Percentiles rank a stretch among this genome's conserved stretches.
Evolutionary conservation across 768 basidiomycete species (phyloP).

Genomic region (Neoboletus subvelutipes): DNA sequence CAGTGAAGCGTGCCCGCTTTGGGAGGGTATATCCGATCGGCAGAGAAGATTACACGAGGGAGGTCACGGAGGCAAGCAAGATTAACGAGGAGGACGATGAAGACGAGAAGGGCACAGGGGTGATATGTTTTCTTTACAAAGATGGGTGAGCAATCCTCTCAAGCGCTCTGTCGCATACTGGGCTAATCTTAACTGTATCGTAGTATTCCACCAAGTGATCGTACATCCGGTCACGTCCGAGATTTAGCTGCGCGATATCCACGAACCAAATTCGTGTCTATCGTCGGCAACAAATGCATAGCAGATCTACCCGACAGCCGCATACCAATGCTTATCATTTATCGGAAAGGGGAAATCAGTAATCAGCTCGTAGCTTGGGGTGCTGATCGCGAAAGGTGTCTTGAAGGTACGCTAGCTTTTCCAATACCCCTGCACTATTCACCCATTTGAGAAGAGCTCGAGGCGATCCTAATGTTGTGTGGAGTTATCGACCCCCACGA

Average conservation of each 20-base stretch:
- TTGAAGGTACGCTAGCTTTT: constrained; percentile 61
- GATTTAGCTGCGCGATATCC: constrained; percentile 81
- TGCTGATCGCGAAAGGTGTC: constrained; percentile 68
- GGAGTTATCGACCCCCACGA: constrained; percentile 64
- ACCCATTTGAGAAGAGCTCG: constrained; percentile 51
- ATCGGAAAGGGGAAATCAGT: constrained; percentile 87
- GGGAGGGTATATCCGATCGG: constrained; percentile 87
- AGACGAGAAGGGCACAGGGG: constrained; percentile 78
- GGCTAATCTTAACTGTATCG: background rate
- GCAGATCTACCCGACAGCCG: constrained; percentile 92
- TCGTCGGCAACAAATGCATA: constrained; percentile 93
- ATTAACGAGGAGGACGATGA: constrained; percentile 63
- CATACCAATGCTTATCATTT: constrained; percentile 89
- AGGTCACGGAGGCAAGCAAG: constrained; percentile 92
- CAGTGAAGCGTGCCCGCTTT: constrained; percentile 65
- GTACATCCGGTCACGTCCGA: constrained; percentile 65
- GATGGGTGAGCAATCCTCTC: constrained; percentile 65
- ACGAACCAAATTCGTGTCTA: constrained; percentile 93
- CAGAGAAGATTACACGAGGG: constrained; percentile 90
- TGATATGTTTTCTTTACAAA: constrained; percentile 93
- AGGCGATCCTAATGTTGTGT: constrained; percentile 63
- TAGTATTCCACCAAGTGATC: constrained; percentile 81
- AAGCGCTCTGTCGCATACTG: background rate
- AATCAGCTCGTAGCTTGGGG: constrained; percentile 87
- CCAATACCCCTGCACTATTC: background rate